Conservation (phyloP, 495 filamentous ascomycete genomes). For the Evernia prunastri region DNA sequence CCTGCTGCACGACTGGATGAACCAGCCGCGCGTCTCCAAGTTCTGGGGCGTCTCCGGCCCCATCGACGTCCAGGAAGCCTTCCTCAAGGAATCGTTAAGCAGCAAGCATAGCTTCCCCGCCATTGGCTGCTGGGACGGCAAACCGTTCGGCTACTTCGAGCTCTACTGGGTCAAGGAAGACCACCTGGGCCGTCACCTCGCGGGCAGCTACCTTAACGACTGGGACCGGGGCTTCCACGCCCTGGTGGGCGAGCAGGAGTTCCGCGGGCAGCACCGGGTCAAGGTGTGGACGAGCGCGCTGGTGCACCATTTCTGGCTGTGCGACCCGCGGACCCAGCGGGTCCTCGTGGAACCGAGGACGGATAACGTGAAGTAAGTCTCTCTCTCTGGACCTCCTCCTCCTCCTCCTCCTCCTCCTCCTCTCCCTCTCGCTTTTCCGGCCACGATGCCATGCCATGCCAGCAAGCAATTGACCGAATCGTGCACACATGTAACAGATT, state of each 20-base stretch:
- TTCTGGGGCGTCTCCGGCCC: constrained; percentile 75
- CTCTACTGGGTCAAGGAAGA: constrained; percentile 99
- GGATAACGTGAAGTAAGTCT: constrained; percentile 77
- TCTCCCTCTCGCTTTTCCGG: constrained; percentile 14
- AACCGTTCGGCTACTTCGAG: constrained; percentile 96
- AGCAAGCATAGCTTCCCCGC: constrained; percentile 76
- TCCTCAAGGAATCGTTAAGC: constrained; percentile 58
- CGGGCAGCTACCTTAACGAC: constrained; percentile 53
- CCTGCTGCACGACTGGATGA: constrained; percentile 85
- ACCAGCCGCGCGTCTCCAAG: constrained; percentile 70
- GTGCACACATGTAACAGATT: constrained; percentile 60
- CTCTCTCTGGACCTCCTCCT: neutral
- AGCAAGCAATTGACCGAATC: too few species aligned
- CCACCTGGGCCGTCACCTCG: constrained; percentile 58
- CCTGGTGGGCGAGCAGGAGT: constrained; percentile 89
- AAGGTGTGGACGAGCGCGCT: constrained; percentile 75
- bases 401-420: too few species aligned
- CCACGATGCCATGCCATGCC: too few species aligned
- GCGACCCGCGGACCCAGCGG: constrained; percentile 74
- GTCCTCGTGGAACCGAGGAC: constrained; percentile 84
- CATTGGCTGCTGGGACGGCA: constrained; percentile 89
- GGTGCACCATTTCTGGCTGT: constrained; percentile 74
- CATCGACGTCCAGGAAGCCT: constrained; percentile 54
- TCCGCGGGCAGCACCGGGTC: constrained; percentile 67
- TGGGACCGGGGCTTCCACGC: constrained; percentile 88